Conservation (phyloP, 768 basidiomycete genomes). For the Peribolospora baueri region DNA sequence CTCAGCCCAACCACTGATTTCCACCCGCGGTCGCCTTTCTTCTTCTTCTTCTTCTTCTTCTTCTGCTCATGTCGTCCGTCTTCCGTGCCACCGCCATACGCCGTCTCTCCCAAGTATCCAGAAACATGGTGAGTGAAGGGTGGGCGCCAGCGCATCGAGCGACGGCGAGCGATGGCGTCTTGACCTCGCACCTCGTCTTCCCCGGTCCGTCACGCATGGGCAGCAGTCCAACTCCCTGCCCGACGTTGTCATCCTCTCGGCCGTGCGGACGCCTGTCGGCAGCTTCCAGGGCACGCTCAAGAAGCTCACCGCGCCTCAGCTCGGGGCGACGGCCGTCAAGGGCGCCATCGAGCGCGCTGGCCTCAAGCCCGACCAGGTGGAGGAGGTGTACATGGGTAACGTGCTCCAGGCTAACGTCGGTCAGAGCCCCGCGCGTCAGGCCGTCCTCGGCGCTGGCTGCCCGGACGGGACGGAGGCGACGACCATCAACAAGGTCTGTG, state of each 20-base stretch:
- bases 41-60: no score
- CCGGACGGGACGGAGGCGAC: constrained; percentile 73
- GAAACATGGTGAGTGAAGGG: no score
- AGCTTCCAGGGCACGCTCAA: constrained; percentile 78
- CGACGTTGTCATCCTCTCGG: constrained; percentile 81
- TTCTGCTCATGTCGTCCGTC: no score
- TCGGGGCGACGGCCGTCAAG: constrained; percentile 70
- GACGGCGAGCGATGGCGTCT: no score
- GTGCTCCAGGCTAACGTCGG: constrained; percentile 94
- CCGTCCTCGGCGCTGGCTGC: constrained; percentile 72
- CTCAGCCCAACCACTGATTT: no score
- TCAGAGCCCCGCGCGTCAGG: constrained; percentile 94
- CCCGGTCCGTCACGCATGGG: neutral
- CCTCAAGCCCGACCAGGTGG: constrained; percentile 55
- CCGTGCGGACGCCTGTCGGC: constrained; percentile 78
- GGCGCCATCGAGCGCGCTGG: constrained; percentile 60
- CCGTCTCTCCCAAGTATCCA: no score
- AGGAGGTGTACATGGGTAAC: constrained; percentile 93
- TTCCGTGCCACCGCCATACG: no score
- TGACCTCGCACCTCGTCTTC: no score
- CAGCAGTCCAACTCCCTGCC: constrained; percentile 22
- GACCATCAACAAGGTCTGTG: constrained; percentile 99
- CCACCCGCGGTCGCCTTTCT: no score
- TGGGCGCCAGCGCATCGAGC: no score
- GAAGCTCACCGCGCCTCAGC: constrained; percentile 65